Percentiles rank a stretch among this genome's conserved stretches.
phyloP scores from a whole-genome alignment of 495 filamentous ascomycete species.

The Hypoxylon trugodes region DNA sequence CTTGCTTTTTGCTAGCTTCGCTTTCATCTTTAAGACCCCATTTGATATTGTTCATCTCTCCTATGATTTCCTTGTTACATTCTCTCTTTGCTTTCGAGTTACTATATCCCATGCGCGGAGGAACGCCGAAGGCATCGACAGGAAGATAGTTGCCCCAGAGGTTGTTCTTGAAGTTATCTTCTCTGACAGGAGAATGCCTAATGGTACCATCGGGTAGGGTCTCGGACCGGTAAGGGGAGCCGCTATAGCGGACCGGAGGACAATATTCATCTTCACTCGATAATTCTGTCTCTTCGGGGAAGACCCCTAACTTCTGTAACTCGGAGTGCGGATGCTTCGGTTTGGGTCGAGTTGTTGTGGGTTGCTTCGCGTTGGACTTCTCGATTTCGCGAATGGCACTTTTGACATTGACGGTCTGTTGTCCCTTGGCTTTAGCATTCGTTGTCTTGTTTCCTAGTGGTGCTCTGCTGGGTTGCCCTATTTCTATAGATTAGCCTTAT shows the following conservation, averaged over 20 bases:
- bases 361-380: conserved; percentile 51
- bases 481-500: conserved; percentile 40
- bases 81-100: conserved; percentile 60
- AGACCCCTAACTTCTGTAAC: conserved; percentile 56
- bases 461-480: conserved; percentile 77
- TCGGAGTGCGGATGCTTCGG: conserved; percentile 52
- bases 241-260: conserved; percentile 56
- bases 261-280: conserved; percentile 62
- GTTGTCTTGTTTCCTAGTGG: conserved; percentile 93
- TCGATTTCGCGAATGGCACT: conserved; percentile 51
- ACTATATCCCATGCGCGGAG: conserved; percentile 65
- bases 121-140: conserved; percentile 72
- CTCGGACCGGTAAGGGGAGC: conserved; percentile 79
- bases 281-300: conserved; percentile 46
- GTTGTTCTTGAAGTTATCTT: conserved; percentile 76
- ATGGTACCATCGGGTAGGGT: conserved; percentile 70
- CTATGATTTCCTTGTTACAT: conserved; percentile 67
- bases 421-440: conserved; percentile 83
- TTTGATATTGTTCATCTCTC: conserved; percentile 63
- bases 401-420: conserved; percentile 60
- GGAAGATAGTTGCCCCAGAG: conserved; percentile 70
- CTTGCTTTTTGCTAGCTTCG: conserved; percentile 46
- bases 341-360: conserved; percentile 48
- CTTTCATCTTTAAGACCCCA: conserved; percentile 56
- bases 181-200: conserved; percentile 56